Percentiles rank a stretch among this genome's conserved stretches.
These are phyloP conservation scores for Apiotrichum veenhuisii DNA, from an alignment of 1,284 basidiomycete genomes.

Conservation along the genomic window DNA sequence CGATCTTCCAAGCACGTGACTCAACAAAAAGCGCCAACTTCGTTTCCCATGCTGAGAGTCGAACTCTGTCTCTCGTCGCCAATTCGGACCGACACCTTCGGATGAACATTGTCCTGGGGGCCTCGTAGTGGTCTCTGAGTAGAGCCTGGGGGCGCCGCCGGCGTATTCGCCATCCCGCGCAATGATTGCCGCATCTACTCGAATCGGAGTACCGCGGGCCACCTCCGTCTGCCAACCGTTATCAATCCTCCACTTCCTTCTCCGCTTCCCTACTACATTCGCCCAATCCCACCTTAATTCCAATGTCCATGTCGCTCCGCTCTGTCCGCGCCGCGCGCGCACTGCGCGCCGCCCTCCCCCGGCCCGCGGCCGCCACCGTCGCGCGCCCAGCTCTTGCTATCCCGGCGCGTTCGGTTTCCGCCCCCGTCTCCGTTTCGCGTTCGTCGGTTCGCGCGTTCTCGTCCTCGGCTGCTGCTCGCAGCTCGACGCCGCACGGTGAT, in stretches of 20 bases:
- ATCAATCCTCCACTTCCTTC: not conserved
- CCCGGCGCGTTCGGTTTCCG: not conserved
- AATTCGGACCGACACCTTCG: no score
- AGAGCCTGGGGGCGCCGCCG: not conserved
- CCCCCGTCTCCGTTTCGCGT: not conserved
- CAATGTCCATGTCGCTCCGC: not conserved
- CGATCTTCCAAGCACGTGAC: no score
- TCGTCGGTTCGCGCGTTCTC: not conserved
- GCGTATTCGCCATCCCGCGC: no score
- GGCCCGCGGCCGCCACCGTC: not conserved
- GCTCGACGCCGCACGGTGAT: slow-evolving; percentile 18
- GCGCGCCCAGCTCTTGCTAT: no score
- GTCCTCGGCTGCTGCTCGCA: not conserved
- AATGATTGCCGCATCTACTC: no score
- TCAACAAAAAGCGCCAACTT: no score
- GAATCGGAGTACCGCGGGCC: no score
- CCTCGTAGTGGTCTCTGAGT: not conserved
- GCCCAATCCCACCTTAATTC: not conserved
- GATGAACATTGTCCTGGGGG: not conserved
- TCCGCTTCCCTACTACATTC: not conserved
- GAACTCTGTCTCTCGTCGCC: no score
- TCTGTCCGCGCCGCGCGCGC: not conserved
- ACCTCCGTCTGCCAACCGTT: no score
- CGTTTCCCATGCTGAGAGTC: no score
- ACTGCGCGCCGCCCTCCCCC: not conserved